Base-by-base conservation (phyloP, 768 basidiomycete species). In the Auricularia heimuer region DNA sequence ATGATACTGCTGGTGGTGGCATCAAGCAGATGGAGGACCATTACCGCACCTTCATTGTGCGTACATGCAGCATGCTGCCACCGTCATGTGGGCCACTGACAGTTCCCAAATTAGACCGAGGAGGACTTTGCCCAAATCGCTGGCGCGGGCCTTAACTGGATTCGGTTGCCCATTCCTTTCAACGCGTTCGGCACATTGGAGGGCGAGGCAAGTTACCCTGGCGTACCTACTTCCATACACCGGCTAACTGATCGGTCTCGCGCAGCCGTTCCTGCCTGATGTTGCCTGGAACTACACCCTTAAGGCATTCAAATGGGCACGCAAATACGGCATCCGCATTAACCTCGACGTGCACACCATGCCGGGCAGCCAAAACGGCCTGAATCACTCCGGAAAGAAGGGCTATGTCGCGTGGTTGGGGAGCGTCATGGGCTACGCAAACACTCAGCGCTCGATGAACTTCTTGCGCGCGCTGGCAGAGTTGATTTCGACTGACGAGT, bases 291-390 rank as follows among this genome's bases (percentile, higher is more conserved):
- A 77, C 67, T 96, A 98, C 77, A 92, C 96, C 79, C 79, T 97
- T 61, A 94, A 96, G 76, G 92, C 93, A 7, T 84, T 98, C 67
- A 78, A 85, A 66, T 99, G 96, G 96, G 92, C 92, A 6, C 85
- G 96, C 65, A 99, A 99, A 76, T 99, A 99, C 73, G 96, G 96
- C 7, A 69, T 98, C 62, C 86, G 96, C 62, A 93, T 99, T 71
- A 92, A 95, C 72, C 82, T 98, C 42, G 96, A 99, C 75, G 75
- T 92, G 37, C 90, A 92, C 73, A 81, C 89, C 3, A 79, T 87
- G 34, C 92, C 92, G 37, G 90, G 90, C 24, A 87, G 86, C 66
- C 92, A 95, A 77, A 98, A 97, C 72, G 94, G 94, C 7, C 97
- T 92, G 92, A 98, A 98, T 73, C 96, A 98, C 76, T 94, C 92